A percentile compares a stretch with the other conserved stretches of the same genome.
Conservation (phyloP, 768 basidiomycete genomes). For the Leccinellum albellum region DNA sequence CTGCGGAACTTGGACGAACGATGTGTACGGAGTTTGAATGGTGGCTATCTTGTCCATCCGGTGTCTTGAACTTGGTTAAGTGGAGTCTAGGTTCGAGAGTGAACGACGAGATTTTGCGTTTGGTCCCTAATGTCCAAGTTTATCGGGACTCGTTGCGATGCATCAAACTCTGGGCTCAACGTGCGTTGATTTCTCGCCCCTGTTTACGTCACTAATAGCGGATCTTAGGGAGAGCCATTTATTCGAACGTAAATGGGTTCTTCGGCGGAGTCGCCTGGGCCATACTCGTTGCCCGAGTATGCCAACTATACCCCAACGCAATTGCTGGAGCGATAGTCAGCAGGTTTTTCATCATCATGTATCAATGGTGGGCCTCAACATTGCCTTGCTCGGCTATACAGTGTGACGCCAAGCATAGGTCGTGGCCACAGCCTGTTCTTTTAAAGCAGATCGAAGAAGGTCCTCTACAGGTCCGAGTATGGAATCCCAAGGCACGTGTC, state of each 20-base stretch:
- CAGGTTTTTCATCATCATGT: slow-evolving; percentile 97
- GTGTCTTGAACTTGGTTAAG: slow-evolving; percentile 9
- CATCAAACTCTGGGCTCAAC: slow-evolving; percentile 96
- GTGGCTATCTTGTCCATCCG: slow-evolving; percentile 34
- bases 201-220: slow-evolving; percentile 5
- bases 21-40: slow-evolving; percentile 92
- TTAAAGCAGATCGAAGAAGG: slow-evolving; percentile 96
- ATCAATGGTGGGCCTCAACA: slow-evolving; percentile 76
- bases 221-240: slow-evolving; percentile 81
- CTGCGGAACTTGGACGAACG: slow-evolving; percentile 91
- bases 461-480: slow-evolving; percentile 87
- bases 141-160: slow-evolving; percentile 94
- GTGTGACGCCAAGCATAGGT: slow-evolving; percentile 47
- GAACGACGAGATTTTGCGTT: slow-evolving; percentile 89
- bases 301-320: slow-evolving; percentile 95
- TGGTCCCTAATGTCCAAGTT: slow-evolving; percentile 91
- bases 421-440: slow-evolving; percentile 98
- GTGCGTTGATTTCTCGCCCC: slow-evolving; percentile 45
- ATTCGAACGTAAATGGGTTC: slow-evolving; percentile 97
- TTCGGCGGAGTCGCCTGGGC: slow-evolving; percentile 99
- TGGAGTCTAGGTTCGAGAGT: slow-evolving; percentile 75
- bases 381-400: neutral
- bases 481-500: slow-evolving; percentile 85
- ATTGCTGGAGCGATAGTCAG: slow-evolving; percentile 94
- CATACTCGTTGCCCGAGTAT: slow-evolving; percentile 97